phyloP scores from a whole-genome alignment of 805 yeast species.

The Kazachstania taianensis region DNA sequence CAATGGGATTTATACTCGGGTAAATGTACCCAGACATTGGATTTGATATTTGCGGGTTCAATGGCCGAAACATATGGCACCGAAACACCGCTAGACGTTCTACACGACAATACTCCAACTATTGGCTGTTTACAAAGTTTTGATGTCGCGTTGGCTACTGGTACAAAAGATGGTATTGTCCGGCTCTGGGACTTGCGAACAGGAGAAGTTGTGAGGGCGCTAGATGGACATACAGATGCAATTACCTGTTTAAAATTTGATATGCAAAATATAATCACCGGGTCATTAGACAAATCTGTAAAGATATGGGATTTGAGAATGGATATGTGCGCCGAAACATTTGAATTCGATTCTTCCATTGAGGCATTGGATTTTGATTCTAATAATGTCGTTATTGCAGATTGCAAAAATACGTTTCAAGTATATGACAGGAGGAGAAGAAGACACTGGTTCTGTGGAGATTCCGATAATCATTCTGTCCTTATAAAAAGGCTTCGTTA shows the following conservation, averaged over 20 bases:
- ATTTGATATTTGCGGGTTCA: constrained; percentile 33
- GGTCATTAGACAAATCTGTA: constrained; percentile 51
- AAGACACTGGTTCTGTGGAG: constrained; percentile 45
- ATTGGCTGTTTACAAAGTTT: constrained; percentile 61
- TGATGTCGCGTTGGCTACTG: constrained; percentile 71
- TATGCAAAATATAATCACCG: constrained; percentile 51
- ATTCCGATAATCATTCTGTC: constrained; percentile 27
- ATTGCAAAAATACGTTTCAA: constrained; percentile 37
- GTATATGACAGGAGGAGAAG: constrained; percentile 48
- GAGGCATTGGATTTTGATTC: constrained; percentile 50
- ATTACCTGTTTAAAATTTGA: constrained; percentile 62
- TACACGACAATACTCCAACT: constrained; percentile 28
- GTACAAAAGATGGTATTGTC: constrained; percentile 66
- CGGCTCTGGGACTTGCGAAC: constrained; percentile 68
- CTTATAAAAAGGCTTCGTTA: constrained; percentile 38
- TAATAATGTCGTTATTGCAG: constrained; percentile 42
- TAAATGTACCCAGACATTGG: constrained; percentile 58
- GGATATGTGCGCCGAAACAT: constrained; percentile 51
- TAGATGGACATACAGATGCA: constrained; percentile 61
- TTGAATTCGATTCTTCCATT: constrained; percentile 50
- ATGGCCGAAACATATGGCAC: constrained; percentile 3
- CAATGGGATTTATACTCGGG: constrained; percentile 68
- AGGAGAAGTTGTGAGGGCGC: constrained; percentile 52
- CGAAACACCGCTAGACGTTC: constrained; percentile 2
- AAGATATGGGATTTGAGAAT: constrained; percentile 68